Percentiles rank a stretch among this genome's conserved stretches.
Evolutionary conservation across 2,329 filamentous ascomycete genomes (phyloP).

Genomic region (Pezicula rhizophila): DNA sequence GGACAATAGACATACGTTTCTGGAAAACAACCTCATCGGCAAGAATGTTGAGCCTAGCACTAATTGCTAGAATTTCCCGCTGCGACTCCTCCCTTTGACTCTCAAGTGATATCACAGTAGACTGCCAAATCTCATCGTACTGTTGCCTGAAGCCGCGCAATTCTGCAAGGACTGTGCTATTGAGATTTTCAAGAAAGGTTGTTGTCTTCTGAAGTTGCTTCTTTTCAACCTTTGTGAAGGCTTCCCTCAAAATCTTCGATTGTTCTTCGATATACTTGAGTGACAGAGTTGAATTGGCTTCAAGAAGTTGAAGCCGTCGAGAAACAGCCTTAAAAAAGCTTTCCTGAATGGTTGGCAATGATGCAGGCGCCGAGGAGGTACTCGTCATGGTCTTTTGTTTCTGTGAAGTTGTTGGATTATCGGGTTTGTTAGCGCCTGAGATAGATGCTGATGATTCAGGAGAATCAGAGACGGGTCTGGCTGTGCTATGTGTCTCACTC

Average conservation of each 20-base stretch:
- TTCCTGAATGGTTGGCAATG: constrained; percentile 84
- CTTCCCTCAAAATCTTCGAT: constrained; percentile 81
- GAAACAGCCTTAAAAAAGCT: constrained; percentile 96
- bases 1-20: constrained; percentile 90
- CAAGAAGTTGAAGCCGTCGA: constrained; percentile 84
- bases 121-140: constrained; percentile 96
- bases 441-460: constrained; percentile 1
- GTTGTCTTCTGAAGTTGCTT: constrained; percentile 80
- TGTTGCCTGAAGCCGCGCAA: constrained; percentile 71
- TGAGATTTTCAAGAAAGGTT: constrained; percentile 76
- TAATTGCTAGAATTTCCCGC: constrained; percentile 76
- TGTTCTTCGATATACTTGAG: constrained; percentile 96
- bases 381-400: constrained; percentile 28
- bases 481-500: no score
- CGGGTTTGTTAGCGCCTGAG: constrained; percentile 8
- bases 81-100: constrained; percentile 80
- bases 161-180: constrained; percentile 78
- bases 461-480: no score
- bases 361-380: constrained; percentile 37
- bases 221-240: constrained; percentile 80
- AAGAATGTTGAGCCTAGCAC: constrained; percentile 72
- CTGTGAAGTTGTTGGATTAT: constrained; percentile 12
- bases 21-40: constrained; percentile 87
- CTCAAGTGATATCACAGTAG: constrained; percentile 85
- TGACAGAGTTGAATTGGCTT: constrained; percentile 87